Base-by-base conservation (phyloP, 2,329 filamentous ascomycete genomes). In the Akanthomyces lecanii region DNA sequence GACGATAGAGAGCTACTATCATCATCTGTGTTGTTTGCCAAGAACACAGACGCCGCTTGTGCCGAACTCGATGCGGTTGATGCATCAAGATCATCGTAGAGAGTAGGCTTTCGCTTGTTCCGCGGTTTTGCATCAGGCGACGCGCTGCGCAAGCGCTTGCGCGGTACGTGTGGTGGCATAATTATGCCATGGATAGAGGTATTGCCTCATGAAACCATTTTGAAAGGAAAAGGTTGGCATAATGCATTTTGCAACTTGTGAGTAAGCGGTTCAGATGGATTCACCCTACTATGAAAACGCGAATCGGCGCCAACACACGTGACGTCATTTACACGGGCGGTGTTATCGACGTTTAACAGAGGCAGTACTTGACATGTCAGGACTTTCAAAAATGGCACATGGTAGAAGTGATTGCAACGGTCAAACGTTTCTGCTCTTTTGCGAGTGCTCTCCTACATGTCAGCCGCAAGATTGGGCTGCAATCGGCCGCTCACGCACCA, bases 111-210 rank as follows among this genome's bases (percentile, higher is more conserved):
- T 59, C 83, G 80, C 62, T 65, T 65, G 62, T 55, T 62, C 28
- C 28, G 52, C 51, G 66, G 77, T 70, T 55, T 72, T 36, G 62
- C 51, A 30, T 69, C 64, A 48, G 69, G 66, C 48, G 70, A 71
- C 23, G 69, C 69, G 0, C 71, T 83, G 65, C 81, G 83, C 67
- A 85, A 69, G 65, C 87, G 83, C 76, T 92, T 92, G 68, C 87
- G 85, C 55, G 87, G 81, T 18, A 90, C 80, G 67, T 84, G 77
- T 28, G 89, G 88, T 70, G 89, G 87, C 89, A 92, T 92, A 47
- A 55, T 73, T 60, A 56, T 36, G 30, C 23, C 52, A 33, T 33
- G 25, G 50, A 12, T n/a, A 6, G 6, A 36, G 4, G 16, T 23
- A 3, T n/a, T 12, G 5, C 12, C 8, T 23, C 21, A 25, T n/a